These are phyloP conservation scores for Phlebiopsis flavidoalba DNA, from an alignment of 768 basidiomycete genomes.

Conservation along the genomic window DNA sequence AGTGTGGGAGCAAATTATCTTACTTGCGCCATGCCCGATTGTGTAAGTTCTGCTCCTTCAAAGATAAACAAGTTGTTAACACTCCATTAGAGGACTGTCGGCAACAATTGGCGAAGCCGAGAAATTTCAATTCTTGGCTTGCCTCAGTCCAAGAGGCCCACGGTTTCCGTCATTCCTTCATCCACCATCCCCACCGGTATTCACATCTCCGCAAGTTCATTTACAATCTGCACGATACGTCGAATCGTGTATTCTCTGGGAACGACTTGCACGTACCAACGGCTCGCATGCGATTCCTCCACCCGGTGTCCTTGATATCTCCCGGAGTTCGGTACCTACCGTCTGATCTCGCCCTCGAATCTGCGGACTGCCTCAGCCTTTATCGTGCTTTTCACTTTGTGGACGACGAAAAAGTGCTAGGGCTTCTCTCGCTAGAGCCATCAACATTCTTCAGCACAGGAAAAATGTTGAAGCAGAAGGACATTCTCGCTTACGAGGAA, in stretches of 20 bases:
- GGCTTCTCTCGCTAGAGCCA: slow-evolving; percentile 36
- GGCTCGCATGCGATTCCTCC: slow-evolving; percentile 46
- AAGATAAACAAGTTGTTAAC: background rate
- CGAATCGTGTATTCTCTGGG: slow-evolving; percentile 28
- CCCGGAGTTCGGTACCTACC: slow-evolving; percentile 49
- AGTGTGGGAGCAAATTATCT: slow-evolving; percentile 71
- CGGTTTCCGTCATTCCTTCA: slow-evolving; percentile 52
- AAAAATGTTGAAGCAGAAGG: slow-evolving; percentile 47
- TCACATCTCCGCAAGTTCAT: slow-evolving; percentile 68
- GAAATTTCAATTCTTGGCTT: slow-evolving; percentile 62
- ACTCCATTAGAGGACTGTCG: slow-evolving; percentile 51
- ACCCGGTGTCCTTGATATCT: slow-evolving; percentile 57
- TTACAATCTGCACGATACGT: slow-evolving; percentile 35
- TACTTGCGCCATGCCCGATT: slow-evolving; percentile 66
- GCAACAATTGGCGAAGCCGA: slow-evolving; percentile 68
- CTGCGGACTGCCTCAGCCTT: slow-evolving; percentile 48
- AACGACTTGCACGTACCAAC: slow-evolving; percentile 34
- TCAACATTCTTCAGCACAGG: slow-evolving; percentile 37
- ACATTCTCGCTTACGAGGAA: slow-evolving; percentile 54
- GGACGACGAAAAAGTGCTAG: slow-evolving; percentile 2
- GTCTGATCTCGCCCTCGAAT: slow-evolving; percentile 58
- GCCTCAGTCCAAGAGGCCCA: slow-evolving; percentile 53
- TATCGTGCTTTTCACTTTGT: slow-evolving; percentile 37
- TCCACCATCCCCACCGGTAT: slow-evolving; percentile 64
- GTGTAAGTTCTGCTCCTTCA: slow-evolving; percentile 41